Evolutionary conservation across 176 grass and related monocot species (phyloP), one percentile per base, ranked within the genome.

Genomic region (Raddia guianensis): DNA sequence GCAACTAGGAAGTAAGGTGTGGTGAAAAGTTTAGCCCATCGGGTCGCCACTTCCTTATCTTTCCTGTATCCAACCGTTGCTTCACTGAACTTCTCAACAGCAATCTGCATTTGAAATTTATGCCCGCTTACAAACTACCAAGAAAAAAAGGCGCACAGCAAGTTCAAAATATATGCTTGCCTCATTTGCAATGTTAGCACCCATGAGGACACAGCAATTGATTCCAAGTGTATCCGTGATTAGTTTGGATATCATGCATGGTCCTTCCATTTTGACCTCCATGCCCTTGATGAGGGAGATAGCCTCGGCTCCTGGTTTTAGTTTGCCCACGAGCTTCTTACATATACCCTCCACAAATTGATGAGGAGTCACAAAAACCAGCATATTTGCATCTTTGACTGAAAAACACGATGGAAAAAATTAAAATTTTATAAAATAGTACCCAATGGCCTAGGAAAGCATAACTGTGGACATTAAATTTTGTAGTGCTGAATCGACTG

Each of bases 201-300:
- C 95, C 95, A 98, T 98, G 75, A 98, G 92, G 78, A 98, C 95
- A 75, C 95, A 94, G 20, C 92, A 98, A 46, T 92, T 94, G 85
- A 98, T 89, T 71, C 86, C 88, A 71, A 98, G 95, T 68, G 86
- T 94, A 71, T 91, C 84, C 2, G 72, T 83, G 42, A 98, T 94
- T 73, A 98, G 70, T 75, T 87, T 95, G 20, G 92, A 98, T 82
- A 98, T 98, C 95, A 98, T 98, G 86, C 90, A 98, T 9, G 95
- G 86, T 11, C 95, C 95, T 85, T 98, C 90, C 75, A 80, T 94
- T 79, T 94, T 95, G 81, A 98, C 88, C 80, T 98, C 95, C 95
- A 95, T 98, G 32, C 95, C 95, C 67, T 98, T 98, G 74, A 98
- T 95, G 13, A 98, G 92, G 50, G 95, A 95, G 78, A 98, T 91